These are phyloP conservation scores for Exophiala calicioides DNA, from an alignment of 2,329 filamentous ascomycete genomes.

Conservation along the genomic window DNA sequence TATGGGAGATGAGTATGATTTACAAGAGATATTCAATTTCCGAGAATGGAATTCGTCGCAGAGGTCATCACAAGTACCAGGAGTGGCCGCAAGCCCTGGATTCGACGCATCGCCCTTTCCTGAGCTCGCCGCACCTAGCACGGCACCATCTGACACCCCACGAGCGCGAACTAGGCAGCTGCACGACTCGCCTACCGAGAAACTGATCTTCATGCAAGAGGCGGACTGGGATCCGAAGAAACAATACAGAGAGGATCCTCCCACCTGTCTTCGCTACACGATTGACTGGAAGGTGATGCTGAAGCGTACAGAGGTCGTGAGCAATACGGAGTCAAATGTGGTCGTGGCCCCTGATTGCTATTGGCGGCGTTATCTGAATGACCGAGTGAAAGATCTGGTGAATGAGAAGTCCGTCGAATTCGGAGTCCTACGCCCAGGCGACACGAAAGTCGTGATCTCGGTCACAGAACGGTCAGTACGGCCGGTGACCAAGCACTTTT, in stretches of 20 bases:
- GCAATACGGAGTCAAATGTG: conserved; percentile 6
- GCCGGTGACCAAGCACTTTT: conserved; percentile 6
- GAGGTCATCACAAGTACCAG: conserved; percentile 3
- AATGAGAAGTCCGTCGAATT: conserved; percentile 3
- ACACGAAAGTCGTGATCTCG: conserved; percentile 9
- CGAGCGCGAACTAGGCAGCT: conserved; percentile 2
- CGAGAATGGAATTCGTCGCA: conserved; percentile 7
- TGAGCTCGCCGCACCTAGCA: conserved; percentile 2
- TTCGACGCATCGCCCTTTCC: conserved; percentile 5
- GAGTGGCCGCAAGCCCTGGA: conserved; percentile 3
- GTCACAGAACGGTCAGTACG: conserved; percentile 8
- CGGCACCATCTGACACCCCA: conserved; percentile 4
- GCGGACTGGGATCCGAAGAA: conserved; percentile 10
- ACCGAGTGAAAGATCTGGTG: conserved; percentile 6
- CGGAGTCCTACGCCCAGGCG: conserved; percentile 8
- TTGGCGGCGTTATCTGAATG: conserved; percentile 5
- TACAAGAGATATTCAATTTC: conserved; percentile 8
- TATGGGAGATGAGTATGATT: conserved; percentile 9
- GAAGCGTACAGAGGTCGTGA: conserved; percentile 7
- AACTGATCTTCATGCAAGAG: conserved; percentile 8
- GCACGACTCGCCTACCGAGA: conserved; percentile 1
- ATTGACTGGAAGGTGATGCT: conserved; percentile 14
- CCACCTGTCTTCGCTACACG: conserved; percentile 10
- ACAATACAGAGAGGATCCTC: neutral
- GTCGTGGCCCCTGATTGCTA: conserved; percentile 4